Base-by-base conservation (phyloP, 2,329 filamentous ascomycete genomes). In the Cryphonectria nitschkei region DNA sequence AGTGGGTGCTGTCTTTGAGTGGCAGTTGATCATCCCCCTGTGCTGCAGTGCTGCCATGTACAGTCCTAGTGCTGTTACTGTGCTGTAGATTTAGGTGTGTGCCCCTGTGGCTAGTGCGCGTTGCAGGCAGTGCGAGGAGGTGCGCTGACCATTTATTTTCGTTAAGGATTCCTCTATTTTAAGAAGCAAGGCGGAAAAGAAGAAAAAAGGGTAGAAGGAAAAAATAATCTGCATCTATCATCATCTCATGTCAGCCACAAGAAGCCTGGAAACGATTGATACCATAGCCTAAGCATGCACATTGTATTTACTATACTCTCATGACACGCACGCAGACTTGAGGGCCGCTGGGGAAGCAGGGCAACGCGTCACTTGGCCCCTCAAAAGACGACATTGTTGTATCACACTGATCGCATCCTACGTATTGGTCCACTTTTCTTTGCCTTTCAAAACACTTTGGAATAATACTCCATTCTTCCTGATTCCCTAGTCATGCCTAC, bases 381-480 rank as follows among this genome's bases (percentile, higher is more conserved):
- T 50, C 22, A 1, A 9, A 50, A 50, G 22, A 9, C 19, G 46
- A 50, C 46, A 50, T 50, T 11, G 11, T 2, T 39, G 37, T 39
- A 39, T 39, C 37, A 39, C 37, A 39, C 37, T 39, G 37, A 22
- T n/a, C 46, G 22, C 46, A 50, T 50, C 46, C 46, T 50, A 50
- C 46, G 9, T 8, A 22, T 50, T 1, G 46, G 6, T 50, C 46
- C 46, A 19, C 46, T n/a, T 50, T 43, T 43, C 13, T 16, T 43
- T 43, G 14, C 13, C 13, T 50, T 50, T 50, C 46, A 50, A 50
- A 54, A 29, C 52, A 54, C 26, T 54, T 6, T 29, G 52, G 9
- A 29, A 58, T n/a, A 19, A 32, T 62, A 39, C 34, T 41, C 32
- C 58, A 62, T 62, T 62, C 32, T 62, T 62, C 58, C n/a, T n/a